These are phyloP conservation scores for Cryphonectria parasitica DNA, from an alignment of 2,329 filamentous ascomycete species.

Conservation along the genomic window DNA sequence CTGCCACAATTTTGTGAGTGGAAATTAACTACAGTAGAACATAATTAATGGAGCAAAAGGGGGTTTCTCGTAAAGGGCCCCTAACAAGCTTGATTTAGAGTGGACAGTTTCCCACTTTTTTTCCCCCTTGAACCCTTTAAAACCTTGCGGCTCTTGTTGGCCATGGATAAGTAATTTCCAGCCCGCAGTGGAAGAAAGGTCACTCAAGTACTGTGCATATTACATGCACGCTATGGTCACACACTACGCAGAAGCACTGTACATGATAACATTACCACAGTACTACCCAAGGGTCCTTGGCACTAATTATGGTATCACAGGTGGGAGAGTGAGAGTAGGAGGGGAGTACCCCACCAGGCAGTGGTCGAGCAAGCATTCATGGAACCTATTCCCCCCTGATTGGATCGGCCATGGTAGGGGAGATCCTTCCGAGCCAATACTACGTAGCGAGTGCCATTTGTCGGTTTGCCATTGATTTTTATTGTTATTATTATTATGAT, in stretches of 20 bases:
- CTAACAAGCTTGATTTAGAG: neutral
- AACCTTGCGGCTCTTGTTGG: neutral
- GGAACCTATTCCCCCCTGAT: neutral
- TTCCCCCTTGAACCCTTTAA: neutral
- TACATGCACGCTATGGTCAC: no score
- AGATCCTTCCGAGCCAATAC: neutral
- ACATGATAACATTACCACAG: no score
- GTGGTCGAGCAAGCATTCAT: no score
- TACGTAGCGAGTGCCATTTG: neutral
- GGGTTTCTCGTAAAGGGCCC: neutral
- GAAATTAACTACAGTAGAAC: neutral
- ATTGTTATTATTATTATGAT: no score
- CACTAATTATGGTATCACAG: no score
- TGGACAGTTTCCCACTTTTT: neutral
- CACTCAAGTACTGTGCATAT: no score
- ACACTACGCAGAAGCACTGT: no score
- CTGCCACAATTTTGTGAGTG: no score
- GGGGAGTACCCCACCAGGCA: neutral
- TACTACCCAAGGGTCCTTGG: no score
- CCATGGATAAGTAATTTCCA: neutral
- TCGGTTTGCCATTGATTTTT: no score
- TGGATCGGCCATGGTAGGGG: neutral
- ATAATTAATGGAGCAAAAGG: neutral
- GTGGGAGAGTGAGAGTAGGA: no score
- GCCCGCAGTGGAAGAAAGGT: no score